Conservation (phyloP, 176 grass and related monocot genomes). For the Oryza nivara region DNA sequence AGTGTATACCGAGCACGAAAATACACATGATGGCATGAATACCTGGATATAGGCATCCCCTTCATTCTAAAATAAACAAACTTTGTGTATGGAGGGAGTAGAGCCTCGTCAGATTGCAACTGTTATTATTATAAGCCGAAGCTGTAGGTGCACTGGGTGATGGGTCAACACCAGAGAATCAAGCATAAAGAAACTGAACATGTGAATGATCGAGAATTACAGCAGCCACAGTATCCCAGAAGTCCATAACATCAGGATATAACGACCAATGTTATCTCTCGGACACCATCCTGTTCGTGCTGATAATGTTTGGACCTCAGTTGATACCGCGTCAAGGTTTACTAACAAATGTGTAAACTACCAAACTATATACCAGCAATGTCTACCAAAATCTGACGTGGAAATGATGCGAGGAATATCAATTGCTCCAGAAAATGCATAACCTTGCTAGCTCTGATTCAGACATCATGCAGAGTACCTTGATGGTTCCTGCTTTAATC, state of each 20-base stretch:
- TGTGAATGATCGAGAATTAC: constrained; percentile 2
- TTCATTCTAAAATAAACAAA: too few relatives aligned
- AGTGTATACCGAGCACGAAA: too few relatives aligned
- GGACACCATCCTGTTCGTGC: background rate
- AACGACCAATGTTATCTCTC: background rate
- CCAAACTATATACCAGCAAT: constrained; percentile 28
- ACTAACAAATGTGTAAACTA: constrained; percentile 32
- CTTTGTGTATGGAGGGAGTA: too few relatives aligned
- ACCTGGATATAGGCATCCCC: too few relatives aligned
- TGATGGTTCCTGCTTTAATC: constrained; percentile 26
- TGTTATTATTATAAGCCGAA: background rate
- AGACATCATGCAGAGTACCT: background rate
- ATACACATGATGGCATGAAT: too few relatives aligned
- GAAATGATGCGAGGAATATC: constrained; percentile 14
- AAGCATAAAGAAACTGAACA: background rate
- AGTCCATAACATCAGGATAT: constrained; percentile 4
- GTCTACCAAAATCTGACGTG: constrained; percentile 23
- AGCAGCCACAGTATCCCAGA: constrained; percentile 10
- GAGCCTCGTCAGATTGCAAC: background rate
- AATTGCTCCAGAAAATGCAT: background rate
- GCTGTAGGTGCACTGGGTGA: background rate
- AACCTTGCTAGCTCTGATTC: constrained; percentile 18
- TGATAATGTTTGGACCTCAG: constrained; percentile 6
- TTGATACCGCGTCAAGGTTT: background rate
- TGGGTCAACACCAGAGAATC: background rate